phyloP scores from a whole-genome alignment of 352 stramenopile species.

The Globisporangium mamillatum region DNA sequence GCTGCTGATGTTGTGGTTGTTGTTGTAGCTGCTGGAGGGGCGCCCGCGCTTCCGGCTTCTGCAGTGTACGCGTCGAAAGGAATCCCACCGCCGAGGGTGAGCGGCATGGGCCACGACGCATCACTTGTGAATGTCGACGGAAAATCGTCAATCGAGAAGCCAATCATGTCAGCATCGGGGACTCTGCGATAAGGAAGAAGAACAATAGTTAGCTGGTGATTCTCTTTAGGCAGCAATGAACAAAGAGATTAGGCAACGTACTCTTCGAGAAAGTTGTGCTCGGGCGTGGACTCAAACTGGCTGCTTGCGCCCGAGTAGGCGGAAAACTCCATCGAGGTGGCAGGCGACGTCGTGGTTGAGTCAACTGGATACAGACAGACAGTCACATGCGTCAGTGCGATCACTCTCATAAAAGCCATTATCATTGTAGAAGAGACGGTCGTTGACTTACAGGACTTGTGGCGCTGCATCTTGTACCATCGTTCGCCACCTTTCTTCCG shows the following conservation, averaged over 20 bases:
- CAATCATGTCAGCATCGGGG: slow-evolving; percentile 58
- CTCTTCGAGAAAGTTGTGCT: slow-evolving; percentile 51
- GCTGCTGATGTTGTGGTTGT: neutral
- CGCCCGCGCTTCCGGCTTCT: neutral
- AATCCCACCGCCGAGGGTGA: slow-evolving; percentile 15
- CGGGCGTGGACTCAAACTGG: slow-evolving; percentile 33
- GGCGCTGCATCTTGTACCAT: slow-evolving; percentile 65
- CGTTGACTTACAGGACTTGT: slow-evolving; percentile 36
- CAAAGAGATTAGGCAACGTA: slow-evolving; percentile 23
- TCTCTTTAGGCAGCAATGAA: neutral
- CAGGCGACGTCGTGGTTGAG: slow-evolving; percentile 46
- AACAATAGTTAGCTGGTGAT: slow-evolving; percentile 1
- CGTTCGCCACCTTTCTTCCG: slow-evolving; percentile 60
- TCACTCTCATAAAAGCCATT: neutral
- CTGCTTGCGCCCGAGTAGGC: slow-evolving; percentile 19
- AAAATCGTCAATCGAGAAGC: slow-evolving; percentile 67
- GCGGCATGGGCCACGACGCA: slow-evolving; percentile 32
- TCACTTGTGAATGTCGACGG: slow-evolving; percentile 46
- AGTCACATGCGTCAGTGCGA: neutral
- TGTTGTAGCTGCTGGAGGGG: neutral
- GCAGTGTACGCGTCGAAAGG: slow-evolving; percentile 23
- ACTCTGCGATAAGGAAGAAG: slow-evolving; percentile 18
- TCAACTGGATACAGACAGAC: slow-evolving; percentile 28
- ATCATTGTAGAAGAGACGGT: too few species aligned
- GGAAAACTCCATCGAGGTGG: slow-evolving; percentile 40